These are phyloP conservation scores for Dryas integrifolia DNA, from an alignment of 331 rosid species.

Conservation along the genomic window DNA sequence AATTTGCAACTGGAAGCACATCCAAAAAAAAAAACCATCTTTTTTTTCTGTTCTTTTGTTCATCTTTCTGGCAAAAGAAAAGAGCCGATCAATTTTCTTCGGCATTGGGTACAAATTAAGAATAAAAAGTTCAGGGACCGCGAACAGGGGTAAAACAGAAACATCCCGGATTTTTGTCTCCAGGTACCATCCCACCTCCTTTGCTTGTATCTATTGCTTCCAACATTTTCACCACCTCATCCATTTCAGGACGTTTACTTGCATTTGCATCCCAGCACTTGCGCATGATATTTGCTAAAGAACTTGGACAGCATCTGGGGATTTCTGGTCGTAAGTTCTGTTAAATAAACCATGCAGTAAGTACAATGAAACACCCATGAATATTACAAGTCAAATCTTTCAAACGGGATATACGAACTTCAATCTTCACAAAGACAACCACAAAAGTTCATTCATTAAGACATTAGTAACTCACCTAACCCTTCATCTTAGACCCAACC, in stretches of 20 bases:
- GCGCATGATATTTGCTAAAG: conserved; percentile 57
- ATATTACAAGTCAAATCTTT: conserved; percentile 4
- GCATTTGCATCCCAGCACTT: conserved; percentile 76
- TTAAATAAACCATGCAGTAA: conserved; percentile 3
- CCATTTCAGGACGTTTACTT: conserved; percentile 77
- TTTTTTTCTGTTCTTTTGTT: neutral
- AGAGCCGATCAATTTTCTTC: conserved; percentile 1
- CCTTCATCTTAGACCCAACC: neutral
- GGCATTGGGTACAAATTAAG: neutral
- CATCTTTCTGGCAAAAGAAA: conserved; percentile 2
- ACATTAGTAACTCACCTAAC: neutral
- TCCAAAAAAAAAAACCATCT: neutral
- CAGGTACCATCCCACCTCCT: conserved; percentile 83
- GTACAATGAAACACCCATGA: neutral
- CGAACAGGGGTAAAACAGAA: conserved; percentile 52
- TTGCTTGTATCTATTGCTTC: conserved; percentile 78
- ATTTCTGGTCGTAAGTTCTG: conserved; percentile 76
- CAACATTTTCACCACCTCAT: conserved; percentile 71
- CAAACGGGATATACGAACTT: neutral
- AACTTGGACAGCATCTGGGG: conserved; percentile 75
- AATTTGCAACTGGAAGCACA: conserved; percentile 1
- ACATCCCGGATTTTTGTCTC: conserved; percentile 41
- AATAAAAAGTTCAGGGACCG: conserved; percentile 46
- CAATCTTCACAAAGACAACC: neutral
- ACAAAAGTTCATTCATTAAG: neutral